phyloP scores from a whole-genome alignment of 2,329 filamentous ascomycete species.

The Penicillium sp. region DNA sequence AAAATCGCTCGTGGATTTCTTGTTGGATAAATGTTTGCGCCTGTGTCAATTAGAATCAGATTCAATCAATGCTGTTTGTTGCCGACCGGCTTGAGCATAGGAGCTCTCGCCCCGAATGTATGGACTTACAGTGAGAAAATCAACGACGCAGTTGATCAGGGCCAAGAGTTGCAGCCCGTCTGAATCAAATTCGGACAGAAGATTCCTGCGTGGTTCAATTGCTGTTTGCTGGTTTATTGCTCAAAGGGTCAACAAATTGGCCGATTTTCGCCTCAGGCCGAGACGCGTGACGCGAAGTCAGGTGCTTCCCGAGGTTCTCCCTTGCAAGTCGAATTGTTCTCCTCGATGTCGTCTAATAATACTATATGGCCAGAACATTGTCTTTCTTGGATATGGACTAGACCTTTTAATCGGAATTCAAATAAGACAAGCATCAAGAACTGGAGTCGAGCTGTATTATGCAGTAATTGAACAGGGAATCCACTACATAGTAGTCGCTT shows the following conservation, averaged over 20 bases:
- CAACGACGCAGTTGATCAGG: not conserved
- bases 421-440: not conserved
- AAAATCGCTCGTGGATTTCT: not conserved
- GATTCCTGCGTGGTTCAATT: not conserved
- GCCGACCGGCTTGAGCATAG: constrained; percentile 1
- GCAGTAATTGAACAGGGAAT: no score
- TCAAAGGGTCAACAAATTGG: constrained; percentile 13
- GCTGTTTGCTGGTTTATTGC: not conserved
- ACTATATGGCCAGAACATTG: not conserved
- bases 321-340: not conserved
- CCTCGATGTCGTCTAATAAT: not conserved
- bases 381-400: no score
- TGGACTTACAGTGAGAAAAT: not conserved
- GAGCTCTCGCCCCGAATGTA: not conserved
- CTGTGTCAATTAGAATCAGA: not conserved
- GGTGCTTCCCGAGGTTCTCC: constrained; percentile 15
- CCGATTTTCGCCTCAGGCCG: constrained; percentile 29
- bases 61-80: constrained; percentile 1
- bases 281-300: constrained; percentile 33
- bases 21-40: not conserved
- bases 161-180: not conserved
- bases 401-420: not conserved
- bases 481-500: no score
- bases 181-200: not conserved
- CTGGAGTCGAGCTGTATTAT: not conserved